phyloP scores from a whole-genome alignment of 805 yeast species.

The Allodekkera sacchari region DNA sequence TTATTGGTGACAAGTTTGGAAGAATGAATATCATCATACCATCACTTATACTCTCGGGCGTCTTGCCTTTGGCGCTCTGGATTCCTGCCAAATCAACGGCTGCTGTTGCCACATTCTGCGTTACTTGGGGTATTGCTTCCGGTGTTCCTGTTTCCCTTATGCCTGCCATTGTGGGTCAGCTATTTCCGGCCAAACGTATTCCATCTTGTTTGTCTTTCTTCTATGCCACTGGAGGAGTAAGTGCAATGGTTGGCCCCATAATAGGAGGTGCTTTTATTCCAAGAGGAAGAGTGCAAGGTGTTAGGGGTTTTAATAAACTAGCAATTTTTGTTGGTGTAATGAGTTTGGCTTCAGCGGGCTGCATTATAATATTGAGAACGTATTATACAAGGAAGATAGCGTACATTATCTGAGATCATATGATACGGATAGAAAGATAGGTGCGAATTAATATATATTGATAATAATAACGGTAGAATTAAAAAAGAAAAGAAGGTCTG shows the following conservation, averaged over 20 bases:
- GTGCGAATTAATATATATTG: neutral
- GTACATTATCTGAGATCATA: neutral
- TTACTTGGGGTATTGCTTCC: slow-evolving; percentile 27
- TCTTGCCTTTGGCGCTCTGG: slow-evolving; percentile 38
- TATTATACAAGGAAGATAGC: slow-evolving; percentile 2
- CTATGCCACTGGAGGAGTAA: slow-evolving; percentile 22
- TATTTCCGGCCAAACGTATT: slow-evolving; percentile 25
- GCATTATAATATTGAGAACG: slow-evolving; percentile 7
- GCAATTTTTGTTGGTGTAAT: slow-evolving; percentile 25
- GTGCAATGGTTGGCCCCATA: slow-evolving; percentile 27
- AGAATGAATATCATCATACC: slow-evolving; percentile 32
- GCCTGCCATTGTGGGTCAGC: slow-evolving; percentile 27
- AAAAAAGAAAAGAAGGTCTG: no score
- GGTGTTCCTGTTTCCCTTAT: slow-evolving; percentile 27
- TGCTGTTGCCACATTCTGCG: slow-evolving; percentile 29
- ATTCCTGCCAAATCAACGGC: slow-evolving; percentile 34
- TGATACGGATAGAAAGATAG: neutral
- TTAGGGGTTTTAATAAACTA: slow-evolving; percentile 22
- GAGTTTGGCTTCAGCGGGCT: slow-evolving; percentile 12
- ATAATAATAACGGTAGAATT: no score
- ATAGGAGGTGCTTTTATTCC: slow-evolving; percentile 28
- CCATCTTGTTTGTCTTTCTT: slow-evolving; percentile 24
- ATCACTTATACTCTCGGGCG: slow-evolving; percentile 24
- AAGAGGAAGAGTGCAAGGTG: slow-evolving; percentile 7
- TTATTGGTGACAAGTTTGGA: slow-evolving; percentile 34